Evolutionary conservation across 352 stramenopile genomes (phyloP).

Genomic region (Elongisporangium prolatum): DNA sequence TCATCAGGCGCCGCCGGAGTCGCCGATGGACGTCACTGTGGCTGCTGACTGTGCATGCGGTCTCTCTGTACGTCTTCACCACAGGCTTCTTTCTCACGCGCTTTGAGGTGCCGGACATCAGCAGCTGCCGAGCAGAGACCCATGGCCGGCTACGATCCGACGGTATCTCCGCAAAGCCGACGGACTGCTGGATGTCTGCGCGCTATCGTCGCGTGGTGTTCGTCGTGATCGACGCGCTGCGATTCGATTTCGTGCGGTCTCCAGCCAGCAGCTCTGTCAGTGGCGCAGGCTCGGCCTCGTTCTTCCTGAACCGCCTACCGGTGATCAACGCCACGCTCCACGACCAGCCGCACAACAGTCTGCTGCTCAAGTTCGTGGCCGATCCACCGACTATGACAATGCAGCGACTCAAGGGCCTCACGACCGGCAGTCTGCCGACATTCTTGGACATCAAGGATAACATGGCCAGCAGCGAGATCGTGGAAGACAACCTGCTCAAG

Average conservation of each 20-base stretch:
- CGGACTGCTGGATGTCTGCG: slow-evolving; percentile 65
- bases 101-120: slow-evolving; percentile 76
- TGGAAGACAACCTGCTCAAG: slow-evolving; percentile 95
- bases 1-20: background rate
- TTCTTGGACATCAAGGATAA: slow-evolving; percentile 97
- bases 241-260: slow-evolving; percentile 93
- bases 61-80: slow-evolving; percentile 78
- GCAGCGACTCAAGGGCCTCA: slow-evolving; percentile 97
- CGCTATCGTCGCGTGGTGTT: slow-evolving; percentile 88
- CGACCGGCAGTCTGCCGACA: slow-evolving; percentile 95
- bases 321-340: slow-evolving; percentile 68
- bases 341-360: slow-evolving; percentile 40
- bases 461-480: slow-evolving; percentile 88
- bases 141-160: slow-evolving; percentile 1
- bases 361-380: slow-evolving; percentile 94
- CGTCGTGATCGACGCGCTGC: slow-evolving; percentile 95
- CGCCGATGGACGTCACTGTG: slow-evolving; percentile 14
- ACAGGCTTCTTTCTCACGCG: slow-evolving; percentile 88
- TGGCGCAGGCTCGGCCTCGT: slow-evolving; percentile 13
- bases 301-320: slow-evolving; percentile 83
- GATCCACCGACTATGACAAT: slow-evolving; percentile 99
- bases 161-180: background rate
- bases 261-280: background rate
- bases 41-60: slow-evolving; percentile 39
- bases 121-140: slow-evolving; percentile 26